Evolutionary conservation across 2,329 filamentous ascomycete genomes (phyloP), one percentile per base, ranked within the genome.

Genomic region (Clarireedia monteithiana): DNA sequence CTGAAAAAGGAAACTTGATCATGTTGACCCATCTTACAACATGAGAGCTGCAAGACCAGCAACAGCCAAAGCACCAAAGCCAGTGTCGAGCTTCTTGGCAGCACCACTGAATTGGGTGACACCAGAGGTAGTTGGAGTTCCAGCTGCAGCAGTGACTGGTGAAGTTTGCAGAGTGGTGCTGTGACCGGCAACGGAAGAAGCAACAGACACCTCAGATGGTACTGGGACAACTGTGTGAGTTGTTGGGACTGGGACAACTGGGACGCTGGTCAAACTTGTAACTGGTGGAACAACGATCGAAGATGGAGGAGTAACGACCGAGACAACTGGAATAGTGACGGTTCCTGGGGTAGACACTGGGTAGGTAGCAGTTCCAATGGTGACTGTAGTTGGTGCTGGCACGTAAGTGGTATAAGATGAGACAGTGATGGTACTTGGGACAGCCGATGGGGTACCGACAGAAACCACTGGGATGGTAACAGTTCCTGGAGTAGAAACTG

Each of bases 11-110:
- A 55, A 38, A 54, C 40, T 44, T 38, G 30, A 17, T 55, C 53
- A 42, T 53, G 34, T 38, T 48, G 36, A 42, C 54, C 45, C 42
- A 42, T n/a, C 58, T 62, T 63, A 67, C 51, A 67, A 48, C 47
- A 66, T 46, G 54, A 66, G 58, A 24, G 64, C 63, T 40, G 57
- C 58, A 34, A 67, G 51, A 61, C 60, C 64, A 48, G 56, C 64
- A 55, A 56, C 46, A 20, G 50, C 62, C 26, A 64, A 20, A 50
- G 60, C 64, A 53, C 62, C 62, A 44, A 65, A 50, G 24, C 63
- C 60, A 46, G 61, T 45, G 30, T 61, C 58, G 34, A 59, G 34
- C 55, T 60, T 59, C 17, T 52, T 57, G 46, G 57, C 64, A 39
- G 57, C 56, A 54, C 56, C 59, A 52, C 55, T 57, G 39, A 63